A percentile compares a stretch with the other conserved stretches of the same genome.
Evolutionary conservation across 257 asterid species (phyloP).

Genomic region (Linaria vulgaris): DNA sequence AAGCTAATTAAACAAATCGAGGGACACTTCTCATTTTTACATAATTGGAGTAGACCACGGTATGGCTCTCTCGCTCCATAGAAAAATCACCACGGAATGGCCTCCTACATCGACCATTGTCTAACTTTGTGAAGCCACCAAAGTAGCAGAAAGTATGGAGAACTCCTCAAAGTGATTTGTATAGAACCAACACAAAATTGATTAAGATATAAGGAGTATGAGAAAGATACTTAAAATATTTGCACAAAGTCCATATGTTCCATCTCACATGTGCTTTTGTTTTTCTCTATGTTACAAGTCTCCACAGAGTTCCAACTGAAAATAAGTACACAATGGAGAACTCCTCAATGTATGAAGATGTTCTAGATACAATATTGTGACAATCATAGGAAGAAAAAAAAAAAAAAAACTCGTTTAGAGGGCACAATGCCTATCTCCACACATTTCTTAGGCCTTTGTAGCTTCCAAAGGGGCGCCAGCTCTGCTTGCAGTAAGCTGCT

Average conservation of each 20-base stretch:
- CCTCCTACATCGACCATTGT: no score
- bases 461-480: slow-evolving; percentile 56
- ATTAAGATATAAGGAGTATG: no score
- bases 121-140: no score
- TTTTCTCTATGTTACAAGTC: slow-evolving; percentile 63
- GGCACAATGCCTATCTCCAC: slow-evolving; percentile 5
- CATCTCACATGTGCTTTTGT: slow-evolving; percentile 36
- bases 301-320: slow-evolving; percentile 45
- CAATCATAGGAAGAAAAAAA: slow-evolving; percentile 16
- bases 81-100: no score
- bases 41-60: neutral
- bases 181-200: no score
- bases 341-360: slow-evolving; percentile 26
- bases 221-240: no score
- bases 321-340: slow-evolving; percentile 38
- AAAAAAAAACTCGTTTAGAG: slow-evolving; percentile 18
- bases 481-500: slow-evolving; percentile 70
- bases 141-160: no score
- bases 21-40: neutral
- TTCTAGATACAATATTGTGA: slow-evolving; percentile 34
- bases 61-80: no score
- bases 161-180: no score
- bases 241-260: no score
- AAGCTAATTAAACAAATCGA: neutral
- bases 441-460: slow-evolving; percentile 55